Percentiles rank a stretch among this genome's conserved stretches.
These are phyloP conservation scores for Talaromyces ruber DNA, from an alignment of 495 filamentous ascomycete genomes.

Conservation along the genomic window DNA sequence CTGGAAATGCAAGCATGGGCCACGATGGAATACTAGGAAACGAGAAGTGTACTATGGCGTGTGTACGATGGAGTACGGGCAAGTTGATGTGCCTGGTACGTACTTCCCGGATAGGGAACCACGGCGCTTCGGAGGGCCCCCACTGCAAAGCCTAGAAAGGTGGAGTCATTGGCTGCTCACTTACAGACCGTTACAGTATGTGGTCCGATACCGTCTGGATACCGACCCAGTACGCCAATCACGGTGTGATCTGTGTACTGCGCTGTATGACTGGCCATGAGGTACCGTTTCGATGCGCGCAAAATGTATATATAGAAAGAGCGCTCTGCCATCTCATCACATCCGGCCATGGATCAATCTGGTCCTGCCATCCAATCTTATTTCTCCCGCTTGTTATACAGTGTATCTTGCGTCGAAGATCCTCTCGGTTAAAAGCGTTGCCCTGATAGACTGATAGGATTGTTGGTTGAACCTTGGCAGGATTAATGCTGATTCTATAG, in stretches of 20 bases:
- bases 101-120: constrained; percentile 3
- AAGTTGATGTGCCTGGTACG: background rate
- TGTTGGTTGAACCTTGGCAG: background rate
- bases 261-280: background rate
- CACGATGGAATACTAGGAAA: background rate
- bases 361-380: background rate
- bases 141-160: background rate
- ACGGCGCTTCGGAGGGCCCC: background rate
- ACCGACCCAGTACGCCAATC: background rate
- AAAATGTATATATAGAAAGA: background rate
- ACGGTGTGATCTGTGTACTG: background rate
- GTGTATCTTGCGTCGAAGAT: background rate
- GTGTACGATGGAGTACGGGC: too few relatives aligned
- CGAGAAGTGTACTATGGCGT: background rate
- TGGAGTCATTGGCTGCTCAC: background rate
- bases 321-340: background rate
- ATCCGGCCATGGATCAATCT: too few relatives aligned
- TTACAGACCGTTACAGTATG: background rate
- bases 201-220: background rate
- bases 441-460: background rate
- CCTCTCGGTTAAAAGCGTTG: background rate
- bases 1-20: background rate
- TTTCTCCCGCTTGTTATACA: background rate
- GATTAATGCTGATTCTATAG: background rate
- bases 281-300: background rate